Conservation (phyloP, 805 yeast genomes). For the Wickerhamiella sergipiensis region DNA sequence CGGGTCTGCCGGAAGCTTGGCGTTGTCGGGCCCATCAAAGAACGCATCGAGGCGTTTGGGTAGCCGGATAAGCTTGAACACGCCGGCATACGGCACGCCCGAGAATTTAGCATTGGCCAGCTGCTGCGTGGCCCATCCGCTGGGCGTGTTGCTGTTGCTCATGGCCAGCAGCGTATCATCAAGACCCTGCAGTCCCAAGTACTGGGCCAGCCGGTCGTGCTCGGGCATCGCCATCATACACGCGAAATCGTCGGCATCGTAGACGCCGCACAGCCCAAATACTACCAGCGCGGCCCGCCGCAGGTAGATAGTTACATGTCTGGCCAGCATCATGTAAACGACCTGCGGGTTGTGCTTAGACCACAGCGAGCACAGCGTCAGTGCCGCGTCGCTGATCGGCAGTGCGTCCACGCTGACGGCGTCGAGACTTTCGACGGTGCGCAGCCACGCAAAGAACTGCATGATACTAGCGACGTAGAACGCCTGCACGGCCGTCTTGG, state of each 20-base stretch:
- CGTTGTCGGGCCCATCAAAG: conserved; percentile 31
- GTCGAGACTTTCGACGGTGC: not conserved
- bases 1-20: conserved; percentile 39
- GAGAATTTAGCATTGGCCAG: not conserved
- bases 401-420: not conserved
- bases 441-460: conserved; percentile 3
- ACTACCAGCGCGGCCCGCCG: conserved; percentile 13
- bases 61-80: conserved; percentile 43
- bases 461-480: conserved; percentile 5
- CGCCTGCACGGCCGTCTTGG: conserved; percentile 5
- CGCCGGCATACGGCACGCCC: conserved; percentile 48
- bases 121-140: not conserved
- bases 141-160: not conserved
- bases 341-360: not conserved
- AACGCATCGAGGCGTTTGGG: conserved; percentile 58
- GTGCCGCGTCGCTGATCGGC: not conserved
- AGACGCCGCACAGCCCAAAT: conserved; percentile 14
- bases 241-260: conserved; percentile 16
- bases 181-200: conserved; percentile 16
- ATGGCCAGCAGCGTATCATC: conserved; percentile 4
- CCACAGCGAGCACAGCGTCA: not conserved
- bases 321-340: conserved; percentile 3
- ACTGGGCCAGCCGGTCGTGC: conserved; percentile 14
- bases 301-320: conserved; percentile 11
- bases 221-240: conserved; percentile 14